A percentile compares a stretch with the other conserved stretches of the same genome.
phyloP scores from a whole-genome alignment of 2,329 filamentous ascomycete genomes.

The Beauveria asiatica region DNA sequence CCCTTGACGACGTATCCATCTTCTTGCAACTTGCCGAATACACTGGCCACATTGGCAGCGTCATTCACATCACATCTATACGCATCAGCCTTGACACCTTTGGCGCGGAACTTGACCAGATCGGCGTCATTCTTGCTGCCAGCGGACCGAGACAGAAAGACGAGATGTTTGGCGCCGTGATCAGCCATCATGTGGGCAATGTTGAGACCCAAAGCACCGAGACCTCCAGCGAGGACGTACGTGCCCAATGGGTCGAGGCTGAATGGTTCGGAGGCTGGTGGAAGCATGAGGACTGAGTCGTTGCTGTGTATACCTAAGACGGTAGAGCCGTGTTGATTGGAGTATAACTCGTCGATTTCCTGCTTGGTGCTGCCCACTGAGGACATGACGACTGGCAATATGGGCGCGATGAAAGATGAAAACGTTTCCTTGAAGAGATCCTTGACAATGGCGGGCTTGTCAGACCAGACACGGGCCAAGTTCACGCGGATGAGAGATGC shows the following conservation, averaged over 20 bases:
- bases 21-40: slow-evolving; percentile 3
- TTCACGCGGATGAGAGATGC: neutral
- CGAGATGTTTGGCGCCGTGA: slow-evolving; percentile 11
- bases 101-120: neutral
- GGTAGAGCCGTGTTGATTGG: neutral
- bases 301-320: neutral
- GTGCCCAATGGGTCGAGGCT: slow-evolving; percentile 1
- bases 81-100: slow-evolving; percentile 3
- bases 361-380: neutral
- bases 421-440: neutral
- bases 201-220: slow-evolving; percentile 12
- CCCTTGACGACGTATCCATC: slow-evolving; percentile 8
- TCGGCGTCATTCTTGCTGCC: slow-evolving; percentile 6
- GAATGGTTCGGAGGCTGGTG: too few relatives aligned
- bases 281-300: too few relatives aligned
- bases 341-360: neutral
- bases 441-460: neutral
- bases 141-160: slow-evolving; percentile 12
- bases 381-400: neutral
- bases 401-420: neutral
- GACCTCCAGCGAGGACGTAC: slow-evolving; percentile 13
- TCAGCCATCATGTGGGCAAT: slow-evolving; percentile 11
- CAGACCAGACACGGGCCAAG: neutral
- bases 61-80: slow-evolving; percentile 11
- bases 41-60: neutral